These are phyloP conservation scores for Aspergillus quadrilineatus DNA, from an alignment of 2,329 filamentous ascomycete genomes.

Conservation along the genomic window DNA sequence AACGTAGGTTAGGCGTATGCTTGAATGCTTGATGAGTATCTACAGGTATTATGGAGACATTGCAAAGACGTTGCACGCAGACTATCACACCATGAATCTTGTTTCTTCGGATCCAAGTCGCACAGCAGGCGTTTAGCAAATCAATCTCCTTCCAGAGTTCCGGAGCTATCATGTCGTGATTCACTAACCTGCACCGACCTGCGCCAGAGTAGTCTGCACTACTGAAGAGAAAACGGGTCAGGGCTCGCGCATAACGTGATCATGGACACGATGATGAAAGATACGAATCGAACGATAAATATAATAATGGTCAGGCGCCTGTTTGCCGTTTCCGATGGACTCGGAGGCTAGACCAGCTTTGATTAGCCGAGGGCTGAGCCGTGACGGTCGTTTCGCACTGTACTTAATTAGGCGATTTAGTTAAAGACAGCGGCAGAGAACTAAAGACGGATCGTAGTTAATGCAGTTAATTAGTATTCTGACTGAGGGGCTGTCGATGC, in stretches of 20 bases:
- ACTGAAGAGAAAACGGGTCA: background rate
- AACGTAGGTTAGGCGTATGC: no score
- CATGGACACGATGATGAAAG: background rate
- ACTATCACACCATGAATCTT: background rate
- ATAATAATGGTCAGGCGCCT: background rate
- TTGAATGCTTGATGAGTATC: background rate
- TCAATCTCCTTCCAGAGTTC: background rate
- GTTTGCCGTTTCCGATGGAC: background rate
- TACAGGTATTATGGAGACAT: background rate
- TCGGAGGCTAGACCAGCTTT: background rate
- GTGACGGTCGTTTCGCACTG: background rate
- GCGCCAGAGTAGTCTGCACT: background rate
- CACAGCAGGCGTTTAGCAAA: background rate
- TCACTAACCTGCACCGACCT: background rate
- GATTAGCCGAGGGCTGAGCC: background rate
- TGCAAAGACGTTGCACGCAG: background rate
- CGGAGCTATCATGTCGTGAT: background rate
- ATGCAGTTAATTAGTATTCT: background rate
- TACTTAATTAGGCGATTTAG: background rate
- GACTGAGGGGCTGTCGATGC: background rate
- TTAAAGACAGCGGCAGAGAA: no score
- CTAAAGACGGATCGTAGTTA: background rate
- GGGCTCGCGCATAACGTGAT: background rate
- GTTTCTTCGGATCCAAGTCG: background rate
- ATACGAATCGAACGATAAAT: background rate